phyloP scores from a whole-genome alignment of 805 yeast genomes.

The Starmerella apis region DNA sequence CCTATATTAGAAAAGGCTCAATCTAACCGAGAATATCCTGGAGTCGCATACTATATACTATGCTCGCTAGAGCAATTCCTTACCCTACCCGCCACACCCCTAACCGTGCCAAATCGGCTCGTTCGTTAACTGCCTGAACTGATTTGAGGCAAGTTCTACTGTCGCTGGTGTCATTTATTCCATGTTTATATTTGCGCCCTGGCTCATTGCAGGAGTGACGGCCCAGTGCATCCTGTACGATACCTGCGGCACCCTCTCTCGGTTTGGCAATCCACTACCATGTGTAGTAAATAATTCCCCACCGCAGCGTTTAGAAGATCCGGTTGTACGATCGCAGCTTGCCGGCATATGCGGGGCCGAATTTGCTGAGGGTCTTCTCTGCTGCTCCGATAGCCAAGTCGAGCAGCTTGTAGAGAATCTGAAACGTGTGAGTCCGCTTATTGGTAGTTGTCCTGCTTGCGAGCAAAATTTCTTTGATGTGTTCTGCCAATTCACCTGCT shows the following conservation, averaged over 20 bases:
- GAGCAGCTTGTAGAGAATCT: conserved; percentile 45
- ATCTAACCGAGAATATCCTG: too few species aligned
- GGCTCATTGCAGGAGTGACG: neutral
- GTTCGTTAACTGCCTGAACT: too few species aligned
- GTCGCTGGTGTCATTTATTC: neutral
- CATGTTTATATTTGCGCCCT: neutral
- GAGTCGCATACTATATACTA: neutral
- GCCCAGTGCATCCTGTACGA: conserved; percentile 30
- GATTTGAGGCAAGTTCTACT: too few species aligned
- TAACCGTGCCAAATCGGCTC: neutral
- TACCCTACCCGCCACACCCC: conserved; percentile 9
- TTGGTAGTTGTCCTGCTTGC: conserved; percentile 93
- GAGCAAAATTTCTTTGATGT: conserved; percentile 69
- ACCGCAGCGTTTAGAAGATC: conserved; percentile 41
- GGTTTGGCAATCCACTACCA: conserved; percentile 73
- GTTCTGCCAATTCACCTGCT: conserved; percentile 80
- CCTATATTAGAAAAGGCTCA: too few species aligned
- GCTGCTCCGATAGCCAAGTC: conserved; percentile 61
- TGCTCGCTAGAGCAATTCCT: neutral
- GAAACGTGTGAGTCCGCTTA: conserved; percentile 65
- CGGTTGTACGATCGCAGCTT: conserved; percentile 38
- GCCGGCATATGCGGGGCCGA: conserved; percentile 61
- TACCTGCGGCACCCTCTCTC: conserved; percentile 64
- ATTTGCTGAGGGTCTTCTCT: conserved; percentile 40
- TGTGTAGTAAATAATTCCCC: conserved; percentile 47